Base-by-base conservation (phyloP, 345 rosid species). In the Eutrema yunnanense region DNA sequence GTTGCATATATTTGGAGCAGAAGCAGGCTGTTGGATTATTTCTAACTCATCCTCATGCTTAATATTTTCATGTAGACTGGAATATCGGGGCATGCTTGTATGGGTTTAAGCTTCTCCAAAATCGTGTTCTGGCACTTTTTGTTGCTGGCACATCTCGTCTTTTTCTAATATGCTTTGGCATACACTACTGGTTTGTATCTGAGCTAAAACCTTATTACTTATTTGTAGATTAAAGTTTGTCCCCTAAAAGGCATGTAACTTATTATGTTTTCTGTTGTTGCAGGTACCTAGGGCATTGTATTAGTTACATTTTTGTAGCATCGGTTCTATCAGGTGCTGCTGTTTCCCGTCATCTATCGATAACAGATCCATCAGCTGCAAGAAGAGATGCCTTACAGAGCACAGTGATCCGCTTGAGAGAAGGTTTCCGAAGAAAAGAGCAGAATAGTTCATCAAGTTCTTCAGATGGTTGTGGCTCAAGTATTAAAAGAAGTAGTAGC, bases 271-370 rank as follows among this genome's bases (percentile, higher is more conserved):
- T 71, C 47, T 49, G 61, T 68, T 77, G 32, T 69, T 69, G 73
- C 77, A 96, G 99, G 99, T 96, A 96, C 85, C 79, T 96, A 82
- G 98, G 99, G 37, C 99, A 96, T 70, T 96, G 99, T 65, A 83
- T 90, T 63, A 96, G 99, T 74, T 92, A 92, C 85, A 93, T 90
- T 37, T 88, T 96, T 70, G 99, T 96, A 36, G 98, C 98, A 57
- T 88, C 99, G 48, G 92, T 96, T 78, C 90, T 96, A 37, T 80
- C 92, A 70, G 92, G 96, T 66, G 99, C 99, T 80, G 94, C 88
- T 72, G 98, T 92, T 84, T 88, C 89, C 70, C 94, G 97, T 59
- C 94, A 96, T 86, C 79, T 96, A 50, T 96, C 91, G 40, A 84
- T 86, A 71, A 81, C 97, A 73, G 87, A 96, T 76, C 98, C 97